These are phyloP conservation scores for Trichoderma hamatum DNA, from an alignment of 2,329 filamentous ascomycete genomes.

Conservation along the genomic window DNA sequence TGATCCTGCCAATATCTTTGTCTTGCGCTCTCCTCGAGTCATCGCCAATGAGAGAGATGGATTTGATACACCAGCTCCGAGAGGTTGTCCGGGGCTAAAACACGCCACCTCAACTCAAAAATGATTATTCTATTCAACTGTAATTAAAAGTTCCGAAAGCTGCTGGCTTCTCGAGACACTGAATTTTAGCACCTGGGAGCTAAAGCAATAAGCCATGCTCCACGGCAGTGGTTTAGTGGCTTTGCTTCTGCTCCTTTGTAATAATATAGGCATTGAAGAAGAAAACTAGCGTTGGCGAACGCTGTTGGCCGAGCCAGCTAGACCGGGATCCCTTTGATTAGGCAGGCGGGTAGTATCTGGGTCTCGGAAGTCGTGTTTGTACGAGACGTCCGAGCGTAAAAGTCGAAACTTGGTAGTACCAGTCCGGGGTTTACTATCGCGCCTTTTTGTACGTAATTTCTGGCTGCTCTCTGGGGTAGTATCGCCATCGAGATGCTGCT, in stretches of 20 bases:
- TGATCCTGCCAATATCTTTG: neutral
- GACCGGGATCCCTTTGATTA: neutral
- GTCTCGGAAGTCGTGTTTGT: neutral
- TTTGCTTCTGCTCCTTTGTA: neutral
- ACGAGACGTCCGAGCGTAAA: neutral
- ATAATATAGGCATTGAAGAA: neutral
- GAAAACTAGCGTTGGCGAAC: neutral
- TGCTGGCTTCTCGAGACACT: neutral
- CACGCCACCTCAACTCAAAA: constrained; percentile 6
- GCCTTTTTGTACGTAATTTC: constrained; percentile 7
- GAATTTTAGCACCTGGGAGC: neutral
- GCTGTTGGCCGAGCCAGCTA: neutral
- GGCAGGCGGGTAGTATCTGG: neutral
- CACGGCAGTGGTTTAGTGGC: neutral
- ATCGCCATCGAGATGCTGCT: neutral
- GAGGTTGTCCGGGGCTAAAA: neutral
- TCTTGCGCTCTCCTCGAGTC: neutral
- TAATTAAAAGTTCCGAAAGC: constrained; percentile 10
- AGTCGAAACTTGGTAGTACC: neutral
- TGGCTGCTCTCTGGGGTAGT: neutral
- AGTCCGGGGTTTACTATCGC: constrained; percentile 13
- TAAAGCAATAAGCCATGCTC: constrained; percentile 14
- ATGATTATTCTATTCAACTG: neutral
- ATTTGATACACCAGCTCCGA: neutral
- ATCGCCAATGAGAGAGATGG: neutral